phyloP scores from a whole-genome alignment of 176 grass and related monocot species.

The Ananas comosus region DNA sequence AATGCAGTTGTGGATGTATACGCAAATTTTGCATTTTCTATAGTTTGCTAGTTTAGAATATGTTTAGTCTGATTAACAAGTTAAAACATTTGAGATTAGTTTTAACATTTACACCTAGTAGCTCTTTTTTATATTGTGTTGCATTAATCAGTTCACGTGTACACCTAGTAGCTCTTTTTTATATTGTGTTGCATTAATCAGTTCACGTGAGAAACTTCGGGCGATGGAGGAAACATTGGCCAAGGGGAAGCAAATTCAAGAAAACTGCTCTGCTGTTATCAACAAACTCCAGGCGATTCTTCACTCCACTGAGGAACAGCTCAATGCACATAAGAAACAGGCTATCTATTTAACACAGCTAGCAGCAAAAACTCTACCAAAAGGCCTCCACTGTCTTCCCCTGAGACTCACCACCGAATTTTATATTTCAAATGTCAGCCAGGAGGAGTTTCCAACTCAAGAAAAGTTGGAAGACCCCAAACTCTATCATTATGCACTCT shows the following conservation, averaged over 20 bases:
- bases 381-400: conserved; percentile 81
- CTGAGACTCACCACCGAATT: conserved; percentile 76
- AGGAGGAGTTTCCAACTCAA: conserved; percentile 36
- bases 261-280: conserved; percentile 43
- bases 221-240: conserved; percentile 63
- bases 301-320: conserved; percentile 64
- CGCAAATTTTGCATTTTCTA: background rate
- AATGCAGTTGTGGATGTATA: too few relatives aligned
- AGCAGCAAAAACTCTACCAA: conserved; percentile 72
- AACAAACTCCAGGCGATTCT: conserved; percentile 48
- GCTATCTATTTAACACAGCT: conserved; percentile 61
- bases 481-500: conserved; percentile 87
- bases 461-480: conserved; percentile 76
- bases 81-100: background rate
- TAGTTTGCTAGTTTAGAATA: too few relatives aligned
- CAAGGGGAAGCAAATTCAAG: conserved; percentile 54
- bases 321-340: conserved; percentile 55
- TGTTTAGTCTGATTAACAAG: background rate
- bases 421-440: conserved; percentile 34
- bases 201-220: conserved; percentile 60
- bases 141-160: conserved; percentile 34
- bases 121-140: conserved; percentile 12
- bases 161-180: background rate
- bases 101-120: background rate
- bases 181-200: conserved; percentile 23